Conservation (phyloP, 192 early-diverging fungal species). For the Phlyctochytrium bullatum region DNA sequence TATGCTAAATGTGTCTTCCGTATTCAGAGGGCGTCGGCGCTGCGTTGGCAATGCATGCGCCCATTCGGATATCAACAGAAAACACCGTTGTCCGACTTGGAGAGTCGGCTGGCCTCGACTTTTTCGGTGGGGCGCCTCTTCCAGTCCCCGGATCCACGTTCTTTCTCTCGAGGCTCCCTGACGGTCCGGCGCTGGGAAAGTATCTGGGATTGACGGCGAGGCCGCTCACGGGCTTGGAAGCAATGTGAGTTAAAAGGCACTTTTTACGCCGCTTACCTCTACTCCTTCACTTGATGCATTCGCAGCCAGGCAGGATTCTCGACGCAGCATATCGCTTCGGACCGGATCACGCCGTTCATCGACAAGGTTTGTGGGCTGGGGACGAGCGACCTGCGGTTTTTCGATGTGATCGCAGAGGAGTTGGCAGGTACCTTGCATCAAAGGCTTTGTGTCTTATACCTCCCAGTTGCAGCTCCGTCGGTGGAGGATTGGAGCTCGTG, state of each 20-base stretch:
- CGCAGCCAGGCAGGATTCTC: slow-evolving; percentile 12
- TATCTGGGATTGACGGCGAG: slow-evolving; percentile 6
- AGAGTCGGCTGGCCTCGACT: slow-evolving; percentile 2
- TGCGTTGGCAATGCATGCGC: slow-evolving; percentile 7
- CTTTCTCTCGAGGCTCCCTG: neutral
- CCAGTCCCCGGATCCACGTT: slow-evolving; percentile 14
- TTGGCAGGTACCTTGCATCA: slow-evolving; percentile 2
- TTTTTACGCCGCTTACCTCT: neutral
- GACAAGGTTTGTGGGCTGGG: slow-evolving; percentile 7
- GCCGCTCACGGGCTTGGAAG: neutral
- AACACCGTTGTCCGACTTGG: slow-evolving; percentile 2
- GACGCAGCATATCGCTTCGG: slow-evolving; percentile 10
- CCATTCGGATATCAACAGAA: slow-evolving; percentile 18
- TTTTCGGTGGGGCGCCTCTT: neutral
- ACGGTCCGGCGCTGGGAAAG: slow-evolving; percentile 7
- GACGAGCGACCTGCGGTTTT: slow-evolving; percentile 11
- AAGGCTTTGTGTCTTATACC: neutral
- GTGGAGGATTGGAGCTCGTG: slow-evolving; percentile 15
- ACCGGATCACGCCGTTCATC: slow-evolving; percentile 7
- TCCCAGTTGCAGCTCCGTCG: slow-evolving; percentile 5
- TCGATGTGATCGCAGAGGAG: slow-evolving; percentile 17
- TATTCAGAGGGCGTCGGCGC: slow-evolving; percentile 12
- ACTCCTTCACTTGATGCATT: neutral
- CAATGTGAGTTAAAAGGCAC: no score
- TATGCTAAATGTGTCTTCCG: neutral